Percentiles rank a stretch among this genome's conserved stretches.
Conservation (phyloP, 768 basidiomycete species). For the Phlegmacium glaucopus region DNA sequence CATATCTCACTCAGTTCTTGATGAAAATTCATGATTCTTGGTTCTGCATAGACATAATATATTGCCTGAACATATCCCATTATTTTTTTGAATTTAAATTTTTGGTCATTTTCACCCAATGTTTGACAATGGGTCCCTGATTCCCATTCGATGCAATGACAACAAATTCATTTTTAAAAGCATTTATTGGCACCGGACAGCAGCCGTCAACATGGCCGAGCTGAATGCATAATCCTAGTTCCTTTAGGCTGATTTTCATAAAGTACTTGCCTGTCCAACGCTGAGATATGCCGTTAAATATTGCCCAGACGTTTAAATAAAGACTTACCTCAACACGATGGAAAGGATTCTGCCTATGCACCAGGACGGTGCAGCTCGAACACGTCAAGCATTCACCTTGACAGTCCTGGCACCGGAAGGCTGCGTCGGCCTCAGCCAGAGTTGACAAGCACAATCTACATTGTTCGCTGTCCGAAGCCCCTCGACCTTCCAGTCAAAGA, state of each 20-base stretch:
- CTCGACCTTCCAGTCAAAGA: too few species aligned
- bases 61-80: too few species aligned
- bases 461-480: too few species aligned
- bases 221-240: constrained; percentile 24
- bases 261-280: constrained; percentile 18
- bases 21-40: too few species aligned
- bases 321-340: neutral
- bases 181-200: constrained; percentile 10
- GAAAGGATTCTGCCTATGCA: neutral
- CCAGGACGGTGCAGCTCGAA: neutral
- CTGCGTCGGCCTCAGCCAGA: too few species aligned
- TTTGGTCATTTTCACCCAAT: too few species aligned
- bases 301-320: neutral
- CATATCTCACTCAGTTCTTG: too few species aligned
- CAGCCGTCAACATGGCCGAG: constrained; percentile 19
- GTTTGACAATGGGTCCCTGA: too few species aligned
- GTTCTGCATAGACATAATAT: too few species aligned
- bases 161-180: constrained; percentile 21
- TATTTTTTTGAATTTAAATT: too few species aligned
- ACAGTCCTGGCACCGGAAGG: too few species aligned
- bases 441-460: too few species aligned
- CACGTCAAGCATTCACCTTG: neutral
- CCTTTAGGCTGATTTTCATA: constrained; percentile 13
- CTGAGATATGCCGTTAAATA: constrained; percentile 8
- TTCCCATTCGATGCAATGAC: constrained; percentile 26